Percentiles rank a stretch among this genome's conserved stretches.
phyloP scores from a whole-genome alignment of 805 yeast genomes.

The Candida ficus region DNA sequence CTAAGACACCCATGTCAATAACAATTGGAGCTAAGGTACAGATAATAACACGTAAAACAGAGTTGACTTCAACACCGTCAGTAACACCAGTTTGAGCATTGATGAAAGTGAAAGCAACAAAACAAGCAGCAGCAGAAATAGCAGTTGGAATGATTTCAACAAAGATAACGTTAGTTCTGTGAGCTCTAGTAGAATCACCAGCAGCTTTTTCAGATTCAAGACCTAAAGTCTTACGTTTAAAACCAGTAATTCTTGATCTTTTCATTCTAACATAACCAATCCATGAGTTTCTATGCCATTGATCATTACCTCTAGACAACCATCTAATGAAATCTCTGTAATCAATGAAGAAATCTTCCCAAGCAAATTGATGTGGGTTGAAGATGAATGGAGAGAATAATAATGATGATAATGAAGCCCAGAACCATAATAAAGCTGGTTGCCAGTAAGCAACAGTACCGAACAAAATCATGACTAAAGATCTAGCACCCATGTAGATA shows the following conservation, averaged over 20 bases:
- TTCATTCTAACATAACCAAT: conserved; percentile 77
- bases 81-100: conserved; percentile 84
- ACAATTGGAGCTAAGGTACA: conserved; percentile 90
- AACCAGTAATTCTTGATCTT: conserved; percentile 83
- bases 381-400: conserved; percentile 89
- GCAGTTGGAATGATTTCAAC: conserved; percentile 70
- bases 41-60: conserved; percentile 64
- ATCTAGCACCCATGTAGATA: conserved; percentile 80
- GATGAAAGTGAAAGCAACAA: conserved; percentile 73
- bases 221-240: conserved; percentile 67
- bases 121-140: conserved; percentile 73
- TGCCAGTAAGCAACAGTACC: conserved; percentile 85
- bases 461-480: conserved; percentile 63
- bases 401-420: conserved; percentile 87
- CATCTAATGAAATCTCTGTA: conserved; percentile 90
- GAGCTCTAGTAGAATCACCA: conserved; percentile 81
- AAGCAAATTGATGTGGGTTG: conserved; percentile 97
- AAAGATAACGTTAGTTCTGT: conserved; percentile 64
- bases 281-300: conserved; percentile 88
- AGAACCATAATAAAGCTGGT: conserved; percentile 93
- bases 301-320: conserved; percentile 87
- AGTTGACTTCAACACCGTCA: conserved; percentile 51
- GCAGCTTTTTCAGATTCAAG: conserved; percentile 78
- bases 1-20: conserved; percentile 80
- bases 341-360: conserved; percentile 94